Evolutionary conservation across 106 monocot genomes (phyloP), one percentile per base, ranked within the genome.

Genomic region (Cymbidium sinense): DNA sequence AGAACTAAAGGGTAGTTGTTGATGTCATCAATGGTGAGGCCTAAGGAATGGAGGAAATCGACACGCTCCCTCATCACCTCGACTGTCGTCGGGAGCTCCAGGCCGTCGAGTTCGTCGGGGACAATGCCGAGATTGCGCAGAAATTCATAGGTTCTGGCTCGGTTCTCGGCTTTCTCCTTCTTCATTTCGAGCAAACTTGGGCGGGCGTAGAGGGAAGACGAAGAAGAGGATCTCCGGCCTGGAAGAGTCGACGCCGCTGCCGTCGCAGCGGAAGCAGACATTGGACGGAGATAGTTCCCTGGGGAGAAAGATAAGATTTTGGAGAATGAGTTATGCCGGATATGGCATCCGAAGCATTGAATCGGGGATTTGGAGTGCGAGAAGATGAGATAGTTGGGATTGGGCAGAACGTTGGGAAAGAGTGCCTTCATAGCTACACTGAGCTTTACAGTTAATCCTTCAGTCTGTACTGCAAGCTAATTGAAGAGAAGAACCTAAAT

Each of bases 21-120:
- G 86, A 99, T 88, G 83, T 99, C 94, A 0, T 77, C 84, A 61
- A 92, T 41, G 31, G 90, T 86, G 39, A 99, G 92, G 34, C 95
- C 98, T 20, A 99, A 61, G 0, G 92, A 81, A 34, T 86, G 90
- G 65, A 99, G 94, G 83, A 92, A 99, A n/a, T 99, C 94, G 34
- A 92, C 81, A 70, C 98, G 92, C 84, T 99, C 98, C 36, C 85
- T 81, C 95, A 99, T 92, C 36, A 99, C 90, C 15, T 90, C 95
- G 33, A 89, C 86, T 5, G 94, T 99, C 34, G 86, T 86, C 18
- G 98, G 98, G 70, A 99, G 84, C 76, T 99, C 98, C 11, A 99
- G 86, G 33, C 94, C 94, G 51, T 94, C 98, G 55, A 99, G 84
- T 76, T 99, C 98, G 73, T 95, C 90, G 19, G 98, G 95, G 12